Conservation (phyloP, 2,329 filamentous ascomycete genomes). For the Aspergillus felis region DNA sequence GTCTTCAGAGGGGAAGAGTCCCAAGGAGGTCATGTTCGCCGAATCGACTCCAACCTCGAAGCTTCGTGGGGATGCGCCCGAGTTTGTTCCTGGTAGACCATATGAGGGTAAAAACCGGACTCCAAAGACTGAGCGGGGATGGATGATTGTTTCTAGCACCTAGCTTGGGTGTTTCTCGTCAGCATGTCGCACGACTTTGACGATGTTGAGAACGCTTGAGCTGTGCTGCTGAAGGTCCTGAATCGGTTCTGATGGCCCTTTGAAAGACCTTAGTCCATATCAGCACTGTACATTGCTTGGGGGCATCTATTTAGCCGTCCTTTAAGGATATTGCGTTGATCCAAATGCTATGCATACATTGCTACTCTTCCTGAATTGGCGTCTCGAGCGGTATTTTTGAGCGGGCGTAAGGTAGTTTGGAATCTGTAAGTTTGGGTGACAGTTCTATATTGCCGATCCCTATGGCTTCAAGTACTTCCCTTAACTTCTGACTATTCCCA, state of each 20-base stretch:
- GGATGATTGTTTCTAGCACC: background rate
- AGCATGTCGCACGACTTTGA: background rate
- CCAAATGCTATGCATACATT: background rate
- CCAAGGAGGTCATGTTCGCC: background rate
- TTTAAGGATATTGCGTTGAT: background rate
- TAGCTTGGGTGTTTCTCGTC: background rate
- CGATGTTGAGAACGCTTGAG: background rate
- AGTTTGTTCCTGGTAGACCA: conserved; percentile 12
- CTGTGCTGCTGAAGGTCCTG: background rate
- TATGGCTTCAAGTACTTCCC: too few species aligned
- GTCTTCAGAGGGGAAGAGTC: background rate
- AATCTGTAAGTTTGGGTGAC: background rate
- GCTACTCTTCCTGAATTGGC: background rate
- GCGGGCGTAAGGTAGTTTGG: too few species aligned
- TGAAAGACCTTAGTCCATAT: background rate
- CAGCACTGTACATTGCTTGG: background rate
- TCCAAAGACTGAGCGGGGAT: background rate
- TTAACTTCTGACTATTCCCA: too few species aligned
- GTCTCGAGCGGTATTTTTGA: background rate
- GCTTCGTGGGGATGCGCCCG: conserved; percentile 21
- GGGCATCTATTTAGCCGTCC: background rate
- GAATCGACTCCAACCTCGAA: background rate
- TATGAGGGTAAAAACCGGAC: background rate
- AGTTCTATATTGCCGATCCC: too few species aligned
- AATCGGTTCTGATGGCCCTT: background rate